These are phyloP conservation scores for Ophiobolus disseminans DNA, from an alignment of 2,329 filamentous ascomycete species.

Conservation along the genomic window DNA sequence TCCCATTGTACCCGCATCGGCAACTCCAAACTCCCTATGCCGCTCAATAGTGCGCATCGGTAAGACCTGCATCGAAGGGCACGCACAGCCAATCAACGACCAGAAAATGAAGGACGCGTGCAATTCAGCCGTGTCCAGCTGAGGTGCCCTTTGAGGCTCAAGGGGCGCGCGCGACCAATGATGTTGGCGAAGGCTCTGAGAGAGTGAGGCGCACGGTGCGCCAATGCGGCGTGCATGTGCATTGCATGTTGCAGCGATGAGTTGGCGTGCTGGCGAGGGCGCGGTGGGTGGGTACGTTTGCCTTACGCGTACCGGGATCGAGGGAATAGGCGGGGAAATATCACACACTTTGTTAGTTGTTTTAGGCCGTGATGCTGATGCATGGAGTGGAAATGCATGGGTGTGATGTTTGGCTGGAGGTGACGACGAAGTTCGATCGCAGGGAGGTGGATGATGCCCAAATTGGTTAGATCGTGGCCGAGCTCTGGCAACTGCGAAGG, in stretches of 20 bases:
- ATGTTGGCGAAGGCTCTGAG: neutral
- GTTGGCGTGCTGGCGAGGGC: neutral
- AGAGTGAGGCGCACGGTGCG: neutral
- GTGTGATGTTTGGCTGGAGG: no score
- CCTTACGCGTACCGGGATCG: neutral
- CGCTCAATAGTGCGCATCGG: no score
- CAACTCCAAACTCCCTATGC: no score
- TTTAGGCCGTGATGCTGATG: no score
- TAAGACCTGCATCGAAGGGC: conserved; percentile 1
- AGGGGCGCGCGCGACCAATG: conserved; percentile 2
- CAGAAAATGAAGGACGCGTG: neutral
- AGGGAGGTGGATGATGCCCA: no score
- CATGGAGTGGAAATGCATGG: no score
- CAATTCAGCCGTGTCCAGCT: neutral
- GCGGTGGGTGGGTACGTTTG: neutral
- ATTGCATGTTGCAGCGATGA: neutral
- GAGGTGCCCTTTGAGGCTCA: neutral
- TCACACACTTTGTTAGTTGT: no score
- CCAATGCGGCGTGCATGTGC: neutral
- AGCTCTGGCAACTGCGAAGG: no score
- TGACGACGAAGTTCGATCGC: no score
- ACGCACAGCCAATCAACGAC: neutral
- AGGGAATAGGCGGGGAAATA: no score
- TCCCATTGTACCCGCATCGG: no score
- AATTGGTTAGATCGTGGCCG: neutral